Evolutionary conservation across 345 rosid species (phyloP).

Genomic region (Litchi chinensis): DNA sequence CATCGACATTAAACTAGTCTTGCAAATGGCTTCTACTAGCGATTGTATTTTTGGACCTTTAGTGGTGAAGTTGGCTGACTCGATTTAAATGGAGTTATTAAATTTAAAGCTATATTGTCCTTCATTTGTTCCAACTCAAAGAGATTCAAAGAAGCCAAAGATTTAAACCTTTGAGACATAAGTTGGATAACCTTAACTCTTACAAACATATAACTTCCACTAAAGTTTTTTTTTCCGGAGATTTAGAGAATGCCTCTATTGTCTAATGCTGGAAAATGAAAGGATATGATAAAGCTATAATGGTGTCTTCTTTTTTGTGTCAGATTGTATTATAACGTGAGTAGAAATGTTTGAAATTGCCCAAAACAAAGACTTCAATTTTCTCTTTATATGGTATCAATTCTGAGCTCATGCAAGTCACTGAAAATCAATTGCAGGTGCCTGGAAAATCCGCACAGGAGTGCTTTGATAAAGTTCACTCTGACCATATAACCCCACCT

Average conservation of each 20-base stretch:
- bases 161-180: background rate
- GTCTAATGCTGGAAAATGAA: background rate
- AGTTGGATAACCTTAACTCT: background rate
- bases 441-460: slow-evolving; percentile 86
- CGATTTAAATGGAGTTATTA: background rate
- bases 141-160: background rate
- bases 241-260: background rate
- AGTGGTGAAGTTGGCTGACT: background rate
- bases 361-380: background rate
- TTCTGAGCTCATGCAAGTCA: background rate
- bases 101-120: background rate
- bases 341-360: background rate
- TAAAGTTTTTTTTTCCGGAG: too few species aligned
- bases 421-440: slow-evolving; percentile 46
- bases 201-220: too few species aligned
- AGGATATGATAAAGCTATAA: background rate
- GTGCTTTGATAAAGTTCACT: slow-evolving; percentile 75
- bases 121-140: background rate
- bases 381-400: slow-evolving; percentile 2
- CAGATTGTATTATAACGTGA: background rate
- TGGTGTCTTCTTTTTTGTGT: background rate
- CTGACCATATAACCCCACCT: slow-evolving; percentile 60
- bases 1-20: background rate
- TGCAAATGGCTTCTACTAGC: too few species aligned
- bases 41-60: background rate